phyloP scores from a whole-genome alignment of 2,329 filamentous ascomycete genomes.

The Penicillium expansum region DNA sequence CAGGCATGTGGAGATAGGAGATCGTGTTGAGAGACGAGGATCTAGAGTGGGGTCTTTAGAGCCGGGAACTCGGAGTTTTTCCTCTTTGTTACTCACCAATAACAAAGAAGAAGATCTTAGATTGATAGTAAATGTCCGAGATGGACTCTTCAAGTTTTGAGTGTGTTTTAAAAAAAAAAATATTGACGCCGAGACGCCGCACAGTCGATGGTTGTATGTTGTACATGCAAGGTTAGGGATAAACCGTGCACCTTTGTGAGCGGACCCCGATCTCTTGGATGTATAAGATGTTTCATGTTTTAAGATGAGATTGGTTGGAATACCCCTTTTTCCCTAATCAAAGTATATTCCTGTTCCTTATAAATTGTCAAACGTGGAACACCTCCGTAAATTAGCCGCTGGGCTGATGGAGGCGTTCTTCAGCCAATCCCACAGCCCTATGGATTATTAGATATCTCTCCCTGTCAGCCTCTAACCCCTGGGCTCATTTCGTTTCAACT shows the following conservation, averaged over 20 bases:
- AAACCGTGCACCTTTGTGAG: neutral
- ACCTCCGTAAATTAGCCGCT: conserved; percentile 3
- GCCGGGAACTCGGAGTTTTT: neutral
- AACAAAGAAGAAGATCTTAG: no score
- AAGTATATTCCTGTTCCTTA: neutral
- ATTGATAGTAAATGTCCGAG: neutral
- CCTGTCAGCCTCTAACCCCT: neutral
- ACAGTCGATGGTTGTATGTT: neutral
- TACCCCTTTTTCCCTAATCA: neutral
- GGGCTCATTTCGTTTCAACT: neutral
- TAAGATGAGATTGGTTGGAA: neutral
- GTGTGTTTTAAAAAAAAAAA: neutral
- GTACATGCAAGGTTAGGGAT: no score
- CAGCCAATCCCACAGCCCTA: conserved; percentile 2
- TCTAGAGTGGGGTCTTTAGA: neutral
- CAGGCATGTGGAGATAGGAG: neutral
- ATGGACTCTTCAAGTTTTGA: neutral
- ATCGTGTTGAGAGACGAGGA: neutral
- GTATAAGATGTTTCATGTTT: neutral
- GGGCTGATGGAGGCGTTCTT: neutral
- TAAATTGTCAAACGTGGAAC: neutral
- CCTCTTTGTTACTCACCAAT: neutral
- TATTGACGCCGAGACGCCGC: neutral
- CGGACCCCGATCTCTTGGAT: neutral
- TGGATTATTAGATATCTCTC: neutral